A percentile compares a stretch with the other conserved stretches of the same genome.
Conservation (phyloP, 768 basidiomycete genomes). For the Termitomyces eurrhizus region DNA sequence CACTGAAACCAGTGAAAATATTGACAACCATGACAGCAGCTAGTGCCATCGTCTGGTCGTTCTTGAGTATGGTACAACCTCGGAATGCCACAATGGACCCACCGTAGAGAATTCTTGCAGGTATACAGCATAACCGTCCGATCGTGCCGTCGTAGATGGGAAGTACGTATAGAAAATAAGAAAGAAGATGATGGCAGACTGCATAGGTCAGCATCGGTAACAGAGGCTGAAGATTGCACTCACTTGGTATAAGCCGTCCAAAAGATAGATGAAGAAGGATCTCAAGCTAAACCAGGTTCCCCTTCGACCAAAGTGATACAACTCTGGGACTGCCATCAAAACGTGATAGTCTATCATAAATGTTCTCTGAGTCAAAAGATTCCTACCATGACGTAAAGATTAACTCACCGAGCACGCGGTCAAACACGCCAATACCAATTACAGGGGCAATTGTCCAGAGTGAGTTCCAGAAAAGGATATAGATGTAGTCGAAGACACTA, state of each 20-base stretch:
- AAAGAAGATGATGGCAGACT: conserved; percentile 91
- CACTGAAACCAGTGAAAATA: conserved; percentile 85
- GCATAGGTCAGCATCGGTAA: conserved; percentile 2
- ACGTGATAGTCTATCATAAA: conserved; percentile 60
- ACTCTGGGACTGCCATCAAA: conserved; percentile 86
- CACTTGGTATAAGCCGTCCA: conserved; percentile 22
- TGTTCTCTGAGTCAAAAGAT: not conserved
- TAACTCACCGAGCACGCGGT: conserved; percentile 74
- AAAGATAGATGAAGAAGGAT: conserved; percentile 35
- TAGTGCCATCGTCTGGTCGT: conserved; percentile 72
- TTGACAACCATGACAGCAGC: conserved; percentile 73
- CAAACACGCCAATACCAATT: conserved; percentile 92
- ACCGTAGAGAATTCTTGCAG: conserved; percentile 86
- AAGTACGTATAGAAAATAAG: conserved; percentile 74
- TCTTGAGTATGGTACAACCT: conserved; percentile 1
- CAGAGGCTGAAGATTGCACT: not conserved
- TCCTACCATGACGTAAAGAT: not conserved
- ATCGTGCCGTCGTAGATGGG: conserved; percentile 60
- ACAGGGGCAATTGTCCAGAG: conserved; percentile 93
- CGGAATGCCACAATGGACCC: conserved; percentile 20
- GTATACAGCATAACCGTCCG: conserved; percentile 74
- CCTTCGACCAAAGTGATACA: conserved; percentile 82
- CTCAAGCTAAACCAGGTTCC: conserved; percentile 80
- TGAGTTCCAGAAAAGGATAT: conserved; percentile 96
- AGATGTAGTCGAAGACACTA: conserved; percentile 80